Percentiles rank a stretch among this genome's conserved stretches.
Evolutionary conservation across 2,329 filamentous ascomycete species (phyloP).

Genomic region (Juglanconis juglandina): DNA sequence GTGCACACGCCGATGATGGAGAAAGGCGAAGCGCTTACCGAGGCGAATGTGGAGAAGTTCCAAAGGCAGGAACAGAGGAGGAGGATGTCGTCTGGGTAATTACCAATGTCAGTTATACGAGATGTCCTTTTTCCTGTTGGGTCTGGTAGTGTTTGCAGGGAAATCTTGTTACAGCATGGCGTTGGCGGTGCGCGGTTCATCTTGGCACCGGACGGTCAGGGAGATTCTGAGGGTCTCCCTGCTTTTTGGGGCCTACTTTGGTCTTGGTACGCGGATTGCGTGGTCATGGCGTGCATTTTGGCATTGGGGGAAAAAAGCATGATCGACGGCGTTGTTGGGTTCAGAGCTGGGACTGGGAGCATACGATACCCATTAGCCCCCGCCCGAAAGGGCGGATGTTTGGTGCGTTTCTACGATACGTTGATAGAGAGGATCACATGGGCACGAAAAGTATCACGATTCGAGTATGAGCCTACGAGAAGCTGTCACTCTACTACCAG

Average conservation of each 20-base stretch:
- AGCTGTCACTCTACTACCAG: too few species aligned
- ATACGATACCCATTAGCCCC: background rate
- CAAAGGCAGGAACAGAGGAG: constrained; percentile 16
- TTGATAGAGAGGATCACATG: background rate
- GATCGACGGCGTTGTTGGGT: background rate
- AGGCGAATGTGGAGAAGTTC: constrained; percentile 26
- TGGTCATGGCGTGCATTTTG: background rate
- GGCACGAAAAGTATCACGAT: too few species aligned
- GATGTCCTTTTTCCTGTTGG: background rate
- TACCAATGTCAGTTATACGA: too few species aligned
- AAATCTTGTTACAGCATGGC: constrained; percentile 12
- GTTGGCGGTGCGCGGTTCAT: constrained; percentile 2
- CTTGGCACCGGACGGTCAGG: background rate
- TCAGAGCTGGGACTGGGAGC: background rate
- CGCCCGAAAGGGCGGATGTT: background rate
- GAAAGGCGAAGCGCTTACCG: constrained; percentile 22
- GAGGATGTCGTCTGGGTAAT: constrained; percentile 4
- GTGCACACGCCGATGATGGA: constrained; percentile 16
- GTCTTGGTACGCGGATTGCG: background rate
- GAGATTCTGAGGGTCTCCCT: background rate
- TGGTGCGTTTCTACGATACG: background rate
- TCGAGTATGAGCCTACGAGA: too few species aligned
- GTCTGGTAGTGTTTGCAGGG: too few species aligned
- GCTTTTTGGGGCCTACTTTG: too few species aligned
- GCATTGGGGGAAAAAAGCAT: background rate